Evolutionary conservation across 352 stramenopile species (phyloP).

Genomic region (Phytophthora ramorum): DNA sequence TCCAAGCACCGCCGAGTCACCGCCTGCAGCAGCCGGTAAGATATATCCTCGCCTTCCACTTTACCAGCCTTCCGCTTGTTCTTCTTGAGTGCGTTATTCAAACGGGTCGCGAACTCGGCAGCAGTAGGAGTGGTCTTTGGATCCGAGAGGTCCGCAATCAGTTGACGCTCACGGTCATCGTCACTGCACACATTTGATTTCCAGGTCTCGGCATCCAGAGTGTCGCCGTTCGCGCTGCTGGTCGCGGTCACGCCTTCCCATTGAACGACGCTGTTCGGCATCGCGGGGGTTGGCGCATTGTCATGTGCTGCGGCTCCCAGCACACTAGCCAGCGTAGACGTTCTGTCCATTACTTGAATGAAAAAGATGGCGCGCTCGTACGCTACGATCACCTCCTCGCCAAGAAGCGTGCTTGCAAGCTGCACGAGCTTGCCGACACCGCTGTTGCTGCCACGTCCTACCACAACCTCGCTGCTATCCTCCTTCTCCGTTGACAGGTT

Average conservation of each 20-base stretch:
- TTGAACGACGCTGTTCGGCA: constrained; percentile 54
- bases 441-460: constrained; percentile 30
- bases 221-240: constrained; percentile 36
- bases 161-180: constrained; percentile 56
- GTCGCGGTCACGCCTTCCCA: constrained; percentile 49
- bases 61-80: constrained; percentile 29
- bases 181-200: constrained; percentile 55
- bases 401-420: constrained; percentile 57
- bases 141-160: constrained; percentile 61
- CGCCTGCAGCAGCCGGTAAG: constrained; percentile 67
- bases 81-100: constrained; percentile 49
- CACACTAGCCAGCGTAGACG: constrained; percentile 76
- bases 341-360: constrained; percentile 73
- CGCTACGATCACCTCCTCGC: constrained; percentile 64
- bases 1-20: constrained; percentile 68
- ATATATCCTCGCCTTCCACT: constrained; percentile 34
- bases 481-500: constrained; percentile 39
- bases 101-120: constrained; percentile 56
- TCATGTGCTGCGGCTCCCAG: constrained; percentile 48
- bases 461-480: constrained; percentile 21
- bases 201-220: constrained; percentile 50
- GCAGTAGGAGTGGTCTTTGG: constrained; percentile 43
- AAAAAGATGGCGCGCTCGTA: constrained; percentile 76
- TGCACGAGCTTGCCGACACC: constrained; percentile 54
- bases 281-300: constrained; percentile 22